Evolutionary conservation across 441 rosid species (phyloP), one percentile per base, ranked within the genome.

Genomic region (Populus hybrid): DNA sequence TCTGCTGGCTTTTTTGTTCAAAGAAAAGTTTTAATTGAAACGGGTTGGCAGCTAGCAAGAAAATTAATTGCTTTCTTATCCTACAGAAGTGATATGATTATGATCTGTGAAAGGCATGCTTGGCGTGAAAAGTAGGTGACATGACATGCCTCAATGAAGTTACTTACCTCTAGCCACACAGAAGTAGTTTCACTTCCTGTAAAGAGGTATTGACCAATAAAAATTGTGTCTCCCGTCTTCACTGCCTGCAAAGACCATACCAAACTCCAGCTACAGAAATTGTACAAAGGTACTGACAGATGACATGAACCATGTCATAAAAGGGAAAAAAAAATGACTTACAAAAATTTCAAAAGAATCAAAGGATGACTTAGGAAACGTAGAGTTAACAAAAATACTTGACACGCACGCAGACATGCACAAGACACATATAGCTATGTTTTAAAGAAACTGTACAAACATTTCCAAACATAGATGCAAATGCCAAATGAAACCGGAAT

Each of bases 121-220:
- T 19, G 46, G 12, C 19, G 23, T 70, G 76, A 75, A 59, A 28
- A 50, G 16, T 23, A 14, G 73, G 67, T 24, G 23, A 42, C 8
- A 26, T 66, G 76, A 75, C 40, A 68, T 24, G 7, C 28, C 36
- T 69, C 40, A 69, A 70, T 30, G 30, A 75, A 59, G 38, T 46
- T 70, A n/a, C 80, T 82, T 85, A 89, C 92, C 92, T 88, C 91
- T 75, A 88, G 79, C 91, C 87, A 86, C 36, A 89, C 91, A 7
- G 92, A 87, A 70, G 92, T 88, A 66, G 88, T 88, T 84, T 89
- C 92, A 70, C 79, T 85, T 83, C 91, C 92, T 3, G 92, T 88
- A 82, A 88, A 89, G 73, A 89, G 84, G 63, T 89, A 89, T 83
- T 89, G 89, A 67, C 90, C 92, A 30, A 89, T 86, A 78, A 88